Evolutionary conservation across 352 stramenopile genomes (phyloP).

Genomic region (Pythium aquatile): DNA sequence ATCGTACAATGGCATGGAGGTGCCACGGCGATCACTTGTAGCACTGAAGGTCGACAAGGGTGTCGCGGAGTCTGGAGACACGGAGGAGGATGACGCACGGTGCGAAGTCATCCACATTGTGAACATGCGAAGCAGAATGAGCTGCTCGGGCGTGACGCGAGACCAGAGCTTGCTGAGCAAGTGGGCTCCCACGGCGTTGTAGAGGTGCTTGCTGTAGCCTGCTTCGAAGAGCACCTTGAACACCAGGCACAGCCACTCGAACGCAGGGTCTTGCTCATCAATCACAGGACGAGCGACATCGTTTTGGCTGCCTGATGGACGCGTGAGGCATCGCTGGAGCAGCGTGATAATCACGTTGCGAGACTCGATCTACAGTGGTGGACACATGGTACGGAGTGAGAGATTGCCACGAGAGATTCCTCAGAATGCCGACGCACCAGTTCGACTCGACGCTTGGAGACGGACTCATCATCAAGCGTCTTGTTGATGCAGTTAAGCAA

Average conservation of each 20-base stretch:
- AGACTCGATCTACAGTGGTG: constrained; percentile 45
- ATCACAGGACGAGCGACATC: background rate
- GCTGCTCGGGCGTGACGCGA: constrained; percentile 74
- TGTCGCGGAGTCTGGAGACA: background rate
- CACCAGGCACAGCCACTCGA: constrained; percentile 75
- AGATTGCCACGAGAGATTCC: background rate
- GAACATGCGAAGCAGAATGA: constrained; percentile 79
- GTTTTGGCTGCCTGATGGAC: constrained; percentile 17
- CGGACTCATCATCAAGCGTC: constrained; percentile 25
- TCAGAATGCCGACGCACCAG: constrained; percentile 30
- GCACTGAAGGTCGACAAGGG: background rate
- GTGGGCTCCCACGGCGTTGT: constrained; percentile 69
- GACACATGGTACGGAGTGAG: no score
- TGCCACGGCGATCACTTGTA: background rate
- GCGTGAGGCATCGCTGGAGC: constrained; percentile 68
- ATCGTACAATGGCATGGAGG: constrained; percentile 1
- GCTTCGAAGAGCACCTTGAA: constrained; percentile 61
- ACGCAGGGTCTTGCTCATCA: constrained; percentile 58
- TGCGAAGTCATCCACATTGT: constrained; percentile 54
- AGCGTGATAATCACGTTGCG: constrained; percentile 74
- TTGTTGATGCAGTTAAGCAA: constrained; percentile 70
- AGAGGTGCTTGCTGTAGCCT: constrained; percentile 50
- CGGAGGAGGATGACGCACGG: background rate
- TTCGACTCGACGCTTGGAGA: constrained; percentile 37
- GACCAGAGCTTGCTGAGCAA: constrained; percentile 81